Conservation (phyloP, 768 basidiomycete genomes). For the Mycena chlorophos region DNA sequence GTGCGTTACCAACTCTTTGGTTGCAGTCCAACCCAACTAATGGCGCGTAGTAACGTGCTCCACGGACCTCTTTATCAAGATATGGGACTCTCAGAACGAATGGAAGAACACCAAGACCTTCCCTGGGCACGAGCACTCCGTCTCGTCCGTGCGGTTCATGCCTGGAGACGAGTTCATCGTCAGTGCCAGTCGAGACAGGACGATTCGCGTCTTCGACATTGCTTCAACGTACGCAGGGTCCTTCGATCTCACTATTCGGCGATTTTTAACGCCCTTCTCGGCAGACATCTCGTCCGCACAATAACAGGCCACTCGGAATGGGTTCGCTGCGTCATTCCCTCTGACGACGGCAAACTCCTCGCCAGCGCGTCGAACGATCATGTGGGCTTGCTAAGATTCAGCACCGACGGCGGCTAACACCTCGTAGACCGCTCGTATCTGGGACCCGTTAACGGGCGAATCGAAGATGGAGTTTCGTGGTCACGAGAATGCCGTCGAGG, state of each 20-base stretch:
- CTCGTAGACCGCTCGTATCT: constrained; percentile 71
- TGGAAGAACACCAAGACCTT: constrained; percentile 89
- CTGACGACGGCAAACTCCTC: constrained; percentile 70
- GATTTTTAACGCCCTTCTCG: constrained; percentile 16
- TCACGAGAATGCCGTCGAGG: constrained; percentile 85
- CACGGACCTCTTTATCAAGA: constrained; percentile 86
- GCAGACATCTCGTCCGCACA: constrained; percentile 73
- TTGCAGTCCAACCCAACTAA: neutral
- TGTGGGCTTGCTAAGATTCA: constrained; percentile 42
- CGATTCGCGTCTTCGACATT: constrained; percentile 85
- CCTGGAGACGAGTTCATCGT: constrained; percentile 83
- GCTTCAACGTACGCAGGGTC: constrained; percentile 76
- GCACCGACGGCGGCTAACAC: neutral
- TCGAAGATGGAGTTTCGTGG: constrained; percentile 82
- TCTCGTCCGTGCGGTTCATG: constrained; percentile 83
- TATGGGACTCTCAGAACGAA: constrained; percentile 89
- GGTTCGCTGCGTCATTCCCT: constrained; percentile 71
- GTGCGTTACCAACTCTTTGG: constrained; percentile 41
- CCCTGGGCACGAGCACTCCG: constrained; percentile 88
- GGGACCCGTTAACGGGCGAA: constrained; percentile 72
- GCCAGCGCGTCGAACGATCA: constrained; percentile 88
- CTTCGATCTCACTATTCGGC: constrained; percentile 1
- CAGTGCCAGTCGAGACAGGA: constrained; percentile 84
- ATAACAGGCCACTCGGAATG: constrained; percentile 81
- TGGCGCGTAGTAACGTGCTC: constrained; percentile 61